Evolutionary conservation across 495 filamentous ascomycete species (phyloP), one percentile per base, ranked within the genome.

Genomic region (Annulohypoxylon maeteangense): DNA sequence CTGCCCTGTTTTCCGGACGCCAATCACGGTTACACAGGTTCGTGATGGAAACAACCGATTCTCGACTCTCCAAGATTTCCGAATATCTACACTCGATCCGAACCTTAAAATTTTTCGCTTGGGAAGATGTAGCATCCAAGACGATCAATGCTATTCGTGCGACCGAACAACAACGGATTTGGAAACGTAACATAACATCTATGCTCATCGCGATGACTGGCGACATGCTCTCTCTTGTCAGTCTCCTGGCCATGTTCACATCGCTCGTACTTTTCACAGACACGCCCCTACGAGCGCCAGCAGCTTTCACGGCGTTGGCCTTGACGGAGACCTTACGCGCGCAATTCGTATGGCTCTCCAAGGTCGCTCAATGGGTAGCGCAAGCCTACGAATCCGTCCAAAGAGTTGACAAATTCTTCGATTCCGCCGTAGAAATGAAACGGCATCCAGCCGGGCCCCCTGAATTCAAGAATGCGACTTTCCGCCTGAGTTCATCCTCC

Each of bases 321-420:
- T 86, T 95, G 70, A 95, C 94, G 77, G 90, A 87, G 11, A 85
- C 95, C 27, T 88, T 95, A 36, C 87, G 92, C 32, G 88, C 93
- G 63, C 92, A 93, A 12, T 78, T 95, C 55, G 92, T 95, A 76
- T 93, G 94, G 74, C 83, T 95, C 8, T 91, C 92, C 29, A 93
- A 95, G 71, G 95, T 95, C 91, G 84, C 95, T 67, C 93, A 92
- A 48, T 93, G 93, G 76, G 92, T 95, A 16, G 90, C 93, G 77
- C 92, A 95, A 78, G 90, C 90, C 4, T 92, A 93, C 77, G 92
- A 94, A 20, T 94, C 93, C 0, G 82, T 95, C 20, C 91, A 92
- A 71, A 90, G 92, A 76, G 90, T 95, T n/a, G 93, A 95, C 72
- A 88, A 92, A 63, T 95, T 93, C 76, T 80, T 94, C 54, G 90